phyloP scores from a whole-genome alignment of 225 moss, liverwort and hornwort species.

The Takakia lepidozioides region DNA sequence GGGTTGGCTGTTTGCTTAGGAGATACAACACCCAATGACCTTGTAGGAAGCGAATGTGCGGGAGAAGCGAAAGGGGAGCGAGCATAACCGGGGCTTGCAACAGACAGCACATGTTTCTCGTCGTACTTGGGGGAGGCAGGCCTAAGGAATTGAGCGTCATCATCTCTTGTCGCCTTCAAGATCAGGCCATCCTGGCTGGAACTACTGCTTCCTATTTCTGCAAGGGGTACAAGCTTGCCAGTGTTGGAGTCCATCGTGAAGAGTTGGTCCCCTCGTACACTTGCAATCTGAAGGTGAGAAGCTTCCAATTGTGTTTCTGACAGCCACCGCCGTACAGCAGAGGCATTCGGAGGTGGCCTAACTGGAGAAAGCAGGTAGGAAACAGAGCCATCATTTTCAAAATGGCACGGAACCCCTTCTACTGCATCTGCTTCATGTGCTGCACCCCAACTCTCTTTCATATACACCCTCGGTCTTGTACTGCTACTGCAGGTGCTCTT shows the following conservation, averaged over 20 bases:
- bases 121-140: slow-evolving; percentile 98
- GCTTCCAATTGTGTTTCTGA: slow-evolving; percentile 21
- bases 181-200: slow-evolving; percentile 59
- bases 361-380: slow-evolving; percentile 72
- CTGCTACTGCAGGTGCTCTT: slow-evolving; percentile 48
- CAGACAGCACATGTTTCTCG: slow-evolving; percentile 70
- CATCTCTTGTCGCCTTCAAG: slow-evolving; percentile 25
- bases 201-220: slow-evolving; percentile 48
- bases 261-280: slow-evolving; percentile 46
- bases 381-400: slow-evolving; percentile 74
- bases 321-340: slow-evolving; percentile 66
- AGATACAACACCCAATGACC: slow-evolving; percentile 14
- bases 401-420: slow-evolving; percentile 55
- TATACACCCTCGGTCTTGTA: slow-evolving; percentile 19
- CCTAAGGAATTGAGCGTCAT: slow-evolving; percentile 47
- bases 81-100: slow-evolving; percentile 37
- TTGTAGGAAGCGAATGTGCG: slow-evolving; percentile 17
- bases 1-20: slow-evolving; percentile 5
- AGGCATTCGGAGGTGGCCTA: slow-evolving; percentile 58
- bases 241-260: slow-evolving; percentile 96
- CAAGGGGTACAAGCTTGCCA: slow-evolving; percentile 79
- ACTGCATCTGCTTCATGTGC: slow-evolving; percentile 34
- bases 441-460: slow-evolving; percentile 26
- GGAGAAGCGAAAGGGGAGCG: slow-evolving; percentile 30
- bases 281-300: slow-evolving; percentile 13